Conservation (phyloP, 441 rosid species). For the Eruca vesicaria region DNA sequence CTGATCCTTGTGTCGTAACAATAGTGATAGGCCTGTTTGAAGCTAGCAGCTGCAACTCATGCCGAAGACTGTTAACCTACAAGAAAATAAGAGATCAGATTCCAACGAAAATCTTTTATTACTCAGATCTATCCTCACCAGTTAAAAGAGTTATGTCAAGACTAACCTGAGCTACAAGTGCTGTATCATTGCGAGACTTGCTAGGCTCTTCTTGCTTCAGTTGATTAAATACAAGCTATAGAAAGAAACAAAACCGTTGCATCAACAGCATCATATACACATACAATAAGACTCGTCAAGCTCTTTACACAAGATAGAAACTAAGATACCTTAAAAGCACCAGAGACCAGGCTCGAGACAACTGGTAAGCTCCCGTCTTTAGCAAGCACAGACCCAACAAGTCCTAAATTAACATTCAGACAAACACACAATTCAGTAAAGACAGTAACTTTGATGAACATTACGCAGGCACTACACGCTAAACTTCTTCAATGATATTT, state of each 20-base stretch:
- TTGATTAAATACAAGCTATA: constrained; percentile 26
- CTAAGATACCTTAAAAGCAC: background rate
- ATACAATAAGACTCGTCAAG: background rate
- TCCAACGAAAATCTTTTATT: background rate
- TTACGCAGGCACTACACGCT: background rate
- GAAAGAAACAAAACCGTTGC: background rate
- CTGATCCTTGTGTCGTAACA: constrained; percentile 67
- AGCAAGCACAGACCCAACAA: background rate
- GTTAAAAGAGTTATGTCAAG: background rate
- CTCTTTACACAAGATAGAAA: background rate
- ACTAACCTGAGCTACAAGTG: constrained; percentile 36
- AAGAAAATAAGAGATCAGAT: constrained; percentile 19
- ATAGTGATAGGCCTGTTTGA: constrained; percentile 69
- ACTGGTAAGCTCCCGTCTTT: background rate
- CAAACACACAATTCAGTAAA: background rate
- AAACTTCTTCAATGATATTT: constrained; percentile 31
- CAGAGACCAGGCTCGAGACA: background rate
- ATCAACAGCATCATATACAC: background rate
- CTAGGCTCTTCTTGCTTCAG: constrained; percentile 35
- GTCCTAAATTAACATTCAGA: background rate
- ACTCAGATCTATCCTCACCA: background rate
- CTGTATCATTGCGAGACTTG: constrained; percentile 28
- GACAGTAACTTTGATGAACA: background rate
- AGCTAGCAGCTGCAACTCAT: constrained; percentile 60
- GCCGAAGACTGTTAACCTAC: constrained; percentile 73